A percentile compares a stretch with the other conserved stretches of the same genome.
phyloP scores from a whole-genome alignment of 1,284 basidiomycete genomes.

The Wallemia mellicola region DNA sequence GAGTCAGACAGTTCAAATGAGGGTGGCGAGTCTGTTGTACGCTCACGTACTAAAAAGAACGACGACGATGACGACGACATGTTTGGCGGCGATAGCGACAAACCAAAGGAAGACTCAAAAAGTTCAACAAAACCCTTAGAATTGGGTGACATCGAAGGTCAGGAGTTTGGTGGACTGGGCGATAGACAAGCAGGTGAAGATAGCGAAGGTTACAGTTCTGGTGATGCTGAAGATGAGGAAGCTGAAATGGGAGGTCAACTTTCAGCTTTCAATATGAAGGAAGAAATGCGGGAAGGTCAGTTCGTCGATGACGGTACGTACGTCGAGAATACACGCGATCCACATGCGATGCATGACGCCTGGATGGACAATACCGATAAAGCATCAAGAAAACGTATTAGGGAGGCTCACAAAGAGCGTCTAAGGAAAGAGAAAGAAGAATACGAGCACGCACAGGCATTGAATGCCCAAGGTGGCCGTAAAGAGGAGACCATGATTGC shows the following conservation, averaged over 20 bases:
- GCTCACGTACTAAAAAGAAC: slow-evolving; percentile 30
- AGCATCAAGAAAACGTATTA: slow-evolving; percentile 53
- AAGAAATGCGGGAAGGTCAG: slow-evolving; percentile 89
- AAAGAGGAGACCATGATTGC: slow-evolving; percentile 35
- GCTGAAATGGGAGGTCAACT: slow-evolving; percentile 74
- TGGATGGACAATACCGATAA: slow-evolving; percentile 84
- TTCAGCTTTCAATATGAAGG: slow-evolving; percentile 94
- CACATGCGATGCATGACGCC: slow-evolving; percentile 64
- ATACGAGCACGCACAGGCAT: slow-evolving; percentile 27
- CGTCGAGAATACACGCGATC: slow-evolving; percentile 47
- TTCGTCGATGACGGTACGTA: slow-evolving; percentile 83
- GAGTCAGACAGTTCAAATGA: slow-evolving; percentile 80
- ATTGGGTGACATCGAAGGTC: slow-evolving; percentile 79
- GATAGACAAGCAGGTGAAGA: slow-evolving; percentile 32
- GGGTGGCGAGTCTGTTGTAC: slow-evolving; percentile 53
- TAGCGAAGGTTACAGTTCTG: slow-evolving; percentile 33
- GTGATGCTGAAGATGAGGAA: slow-evolving; percentile 35
- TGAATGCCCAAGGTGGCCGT: slow-evolving; percentile 26
- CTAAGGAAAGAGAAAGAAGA: slow-evolving; percentile 36
- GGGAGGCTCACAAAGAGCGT: slow-evolving; percentile 35
- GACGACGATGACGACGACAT: slow-evolving; percentile 42
- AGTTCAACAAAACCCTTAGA: slow-evolving; percentile 24
- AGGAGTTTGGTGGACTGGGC: slow-evolving; percentile 44
- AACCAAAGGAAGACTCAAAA: slow-evolving; percentile 10
- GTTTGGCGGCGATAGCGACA: slow-evolving; percentile 35